Conservation (phyloP, 306 rosid genomes). For the Senna siamea region DNA sequence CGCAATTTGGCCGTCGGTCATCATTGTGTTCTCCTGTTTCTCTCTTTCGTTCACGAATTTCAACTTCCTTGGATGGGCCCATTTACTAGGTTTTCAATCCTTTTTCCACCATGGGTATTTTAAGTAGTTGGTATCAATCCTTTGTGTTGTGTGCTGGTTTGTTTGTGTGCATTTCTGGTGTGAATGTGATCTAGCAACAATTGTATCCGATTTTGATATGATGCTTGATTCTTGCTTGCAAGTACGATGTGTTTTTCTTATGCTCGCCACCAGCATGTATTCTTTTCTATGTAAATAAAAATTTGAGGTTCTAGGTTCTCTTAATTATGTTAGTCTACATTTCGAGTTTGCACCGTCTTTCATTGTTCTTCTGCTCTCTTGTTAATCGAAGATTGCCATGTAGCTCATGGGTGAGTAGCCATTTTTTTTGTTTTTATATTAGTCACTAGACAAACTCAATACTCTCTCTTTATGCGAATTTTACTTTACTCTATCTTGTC, state of each 20-base stretch:
- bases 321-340: neutral
- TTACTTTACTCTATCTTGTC: no score
- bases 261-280: slow-evolving; percentile 89
- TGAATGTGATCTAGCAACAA: neutral
- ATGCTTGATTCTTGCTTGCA: slow-evolving; percentile 37
- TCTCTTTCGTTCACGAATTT: neutral
- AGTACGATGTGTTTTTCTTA: slow-evolving; percentile 91
- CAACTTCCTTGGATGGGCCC: neutral
- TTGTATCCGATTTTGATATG: neutral
- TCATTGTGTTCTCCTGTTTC: neutral
- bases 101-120: slow-evolving; percentile 63
- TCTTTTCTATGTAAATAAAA: slow-evolving; percentile 37
- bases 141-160: neutral
- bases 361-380: neutral
- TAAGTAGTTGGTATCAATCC: slow-evolving; percentile 60
- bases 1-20: neutral
- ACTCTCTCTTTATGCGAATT: no score
- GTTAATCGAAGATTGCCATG: neutral
- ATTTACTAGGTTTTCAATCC: slow-evolving; percentile 33
- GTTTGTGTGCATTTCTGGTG: neutral
- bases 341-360: neutral
- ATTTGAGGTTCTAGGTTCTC: slow-evolving; percentile 24
- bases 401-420: neutral
- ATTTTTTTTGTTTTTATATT: no score
- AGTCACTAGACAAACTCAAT: no score